phyloP scores from a whole-genome alignment of 1,284 basidiomycete genomes.

The Pholiota adiposa region DNA sequence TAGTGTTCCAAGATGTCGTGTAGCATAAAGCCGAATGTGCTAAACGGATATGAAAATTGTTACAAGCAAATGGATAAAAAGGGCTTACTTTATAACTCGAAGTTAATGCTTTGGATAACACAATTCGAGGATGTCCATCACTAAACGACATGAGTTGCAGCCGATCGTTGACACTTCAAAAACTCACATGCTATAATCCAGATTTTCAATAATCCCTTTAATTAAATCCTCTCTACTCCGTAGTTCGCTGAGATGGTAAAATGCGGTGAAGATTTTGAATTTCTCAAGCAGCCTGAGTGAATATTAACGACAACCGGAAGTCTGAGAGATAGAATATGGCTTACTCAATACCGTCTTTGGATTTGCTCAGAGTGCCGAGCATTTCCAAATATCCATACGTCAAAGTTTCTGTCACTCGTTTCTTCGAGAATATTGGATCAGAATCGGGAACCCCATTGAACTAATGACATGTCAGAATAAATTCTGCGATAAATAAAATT shows the following conservation, averaged over 20 bases:
- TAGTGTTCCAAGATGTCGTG: constrained; percentile 84
- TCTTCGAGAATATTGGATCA: constrained; percentile 88
- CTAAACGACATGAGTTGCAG: constrained; percentile 43
- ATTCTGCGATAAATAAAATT: neutral
- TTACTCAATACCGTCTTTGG: constrained; percentile 88
- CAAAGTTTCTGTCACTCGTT: constrained; percentile 82
- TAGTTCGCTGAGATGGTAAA: constrained; percentile 93
- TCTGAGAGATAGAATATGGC: constrained; percentile 32
- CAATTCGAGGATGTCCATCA: constrained; percentile 90
- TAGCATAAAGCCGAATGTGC: constrained; percentile 90
- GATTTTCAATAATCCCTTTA: constrained; percentile 87
- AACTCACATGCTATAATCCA: constrained; percentile 87
- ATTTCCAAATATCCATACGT: constrained; percentile 96
- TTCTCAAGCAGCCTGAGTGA: constrained; percentile 80
- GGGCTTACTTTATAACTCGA: constrained; percentile 79
- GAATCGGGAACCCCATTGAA: constrained; percentile 68
- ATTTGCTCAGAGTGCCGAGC: constrained; percentile 89
- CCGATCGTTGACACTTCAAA: neutral
- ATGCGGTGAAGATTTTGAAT: constrained; percentile 91
- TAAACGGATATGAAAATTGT: constrained; percentile 32
- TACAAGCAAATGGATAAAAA: neutral
- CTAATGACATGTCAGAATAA: constrained; percentile 36
- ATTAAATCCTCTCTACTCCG: constrained; percentile 91
- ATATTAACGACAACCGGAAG: constrained; percentile 1
- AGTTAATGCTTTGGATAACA: constrained; percentile 92